Percentiles rank a stretch among this genome's conserved stretches.
Evolutionary conservation across 2,329 filamentous ascomycete species (phyloP).

Genomic region (Pseudogymnoascus sp.): DNA sequence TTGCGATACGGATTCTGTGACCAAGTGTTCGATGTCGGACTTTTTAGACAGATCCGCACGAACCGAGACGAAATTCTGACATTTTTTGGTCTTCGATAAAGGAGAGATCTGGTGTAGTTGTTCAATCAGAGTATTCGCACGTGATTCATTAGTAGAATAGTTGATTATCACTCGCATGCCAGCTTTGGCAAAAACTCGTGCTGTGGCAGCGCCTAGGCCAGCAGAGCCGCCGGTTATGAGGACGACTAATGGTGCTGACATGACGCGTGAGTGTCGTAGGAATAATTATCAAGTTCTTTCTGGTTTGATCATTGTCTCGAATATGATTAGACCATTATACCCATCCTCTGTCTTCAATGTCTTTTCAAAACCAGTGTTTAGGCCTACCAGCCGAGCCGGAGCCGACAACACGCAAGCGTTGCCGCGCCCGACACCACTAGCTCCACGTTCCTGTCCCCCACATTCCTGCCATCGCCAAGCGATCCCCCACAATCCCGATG

Average conservation of each 20-base stretch:
- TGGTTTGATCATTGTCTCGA: background rate
- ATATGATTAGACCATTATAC: background rate
- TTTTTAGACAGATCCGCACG: slow-evolving; percentile 60
- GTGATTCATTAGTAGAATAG: slow-evolving; percentile 55
- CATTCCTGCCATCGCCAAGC: background rate
- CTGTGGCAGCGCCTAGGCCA: slow-evolving; percentile 64
- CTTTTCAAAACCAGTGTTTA: background rate
- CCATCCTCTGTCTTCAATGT: background rate
- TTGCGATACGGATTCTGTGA: slow-evolving; percentile 50
- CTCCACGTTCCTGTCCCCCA: background rate
- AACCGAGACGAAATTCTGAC: slow-evolving; percentile 41
- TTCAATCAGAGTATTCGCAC: slow-evolving; percentile 51
- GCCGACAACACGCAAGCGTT: background rate
- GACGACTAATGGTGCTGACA: slow-evolving; percentile 23
- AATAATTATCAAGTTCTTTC: background rate
- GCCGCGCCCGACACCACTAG: background rate
- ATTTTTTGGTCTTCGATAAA: slow-evolving; percentile 34
- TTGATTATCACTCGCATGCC: slow-evolving; percentile 68
- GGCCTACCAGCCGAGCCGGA: background rate
- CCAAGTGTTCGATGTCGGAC: slow-evolving; percentile 50
- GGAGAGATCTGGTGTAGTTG: slow-evolving; percentile 45
- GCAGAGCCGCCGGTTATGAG: slow-evolving; percentile 49
- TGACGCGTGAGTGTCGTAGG: background rate
- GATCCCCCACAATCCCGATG: background rate
- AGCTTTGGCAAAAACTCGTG: slow-evolving; percentile 58